phyloP scores from a whole-genome alignment of 2,329 filamentous ascomycete species.

The Paraphaeosphaeria minitans region DNA sequence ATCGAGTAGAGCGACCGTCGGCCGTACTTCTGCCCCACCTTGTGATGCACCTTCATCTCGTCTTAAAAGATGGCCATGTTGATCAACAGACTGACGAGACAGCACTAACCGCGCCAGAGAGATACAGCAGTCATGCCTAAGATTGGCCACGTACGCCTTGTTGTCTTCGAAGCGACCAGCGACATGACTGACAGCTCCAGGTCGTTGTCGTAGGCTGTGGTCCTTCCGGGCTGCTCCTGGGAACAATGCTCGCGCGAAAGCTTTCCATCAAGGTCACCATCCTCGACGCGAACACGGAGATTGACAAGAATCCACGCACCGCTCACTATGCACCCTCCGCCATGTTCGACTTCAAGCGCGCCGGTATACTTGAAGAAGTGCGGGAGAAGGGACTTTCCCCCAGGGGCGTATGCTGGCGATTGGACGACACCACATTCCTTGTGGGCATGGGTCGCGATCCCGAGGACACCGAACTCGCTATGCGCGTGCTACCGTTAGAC shows the following conservation, averaged over 20 bases:
- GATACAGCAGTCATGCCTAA: conserved; percentile 30
- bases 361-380: conserved; percentile 62
- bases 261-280: conserved; percentile 58
- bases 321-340: conserved; percentile 66
- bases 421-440: conserved; percentile 41
- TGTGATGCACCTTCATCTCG: conserved; percentile 1
- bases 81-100: conserved; percentile 8
- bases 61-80: conserved; percentile 14
- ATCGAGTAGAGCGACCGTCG: not conserved
- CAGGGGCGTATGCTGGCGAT: conserved; percentile 52
- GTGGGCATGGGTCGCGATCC: conserved; percentile 38
- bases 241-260: conserved; percentile 58
- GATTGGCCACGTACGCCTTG: conserved; percentile 34
- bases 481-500: conserved; percentile 40
- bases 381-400: conserved; percentile 51
- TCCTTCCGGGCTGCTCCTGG: conserved; percentile 42
- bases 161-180: not conserved
- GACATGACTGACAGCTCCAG: conserved; percentile 22
- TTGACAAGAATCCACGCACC: conserved; percentile 66
- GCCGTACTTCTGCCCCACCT: conserved; percentile 25
- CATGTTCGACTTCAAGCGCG: conserved; percentile 62
- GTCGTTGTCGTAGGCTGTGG: conserved; percentile 41
- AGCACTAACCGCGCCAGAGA: conserved; percentile 15
- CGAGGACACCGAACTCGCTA: conserved; percentile 33
- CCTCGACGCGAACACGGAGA: conserved; percentile 59